A percentile compares a stretch with the other conserved stretches of the same genome.
Conservation (phyloP, 148 eudicot genomes). For the Drosera capensis region DNA sequence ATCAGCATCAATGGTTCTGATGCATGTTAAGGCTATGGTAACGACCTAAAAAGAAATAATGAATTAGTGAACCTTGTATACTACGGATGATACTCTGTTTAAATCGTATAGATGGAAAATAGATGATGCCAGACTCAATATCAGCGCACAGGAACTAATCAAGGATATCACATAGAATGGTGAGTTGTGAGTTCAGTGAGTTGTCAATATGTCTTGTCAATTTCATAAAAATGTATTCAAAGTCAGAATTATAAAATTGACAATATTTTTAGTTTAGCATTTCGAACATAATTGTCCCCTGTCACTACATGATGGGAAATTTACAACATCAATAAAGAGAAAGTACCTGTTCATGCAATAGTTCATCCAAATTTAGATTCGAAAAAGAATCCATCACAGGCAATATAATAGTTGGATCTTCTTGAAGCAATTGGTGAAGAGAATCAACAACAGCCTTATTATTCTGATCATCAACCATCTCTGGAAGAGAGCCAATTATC, state of each 20-base stretch:
- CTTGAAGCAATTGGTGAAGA: slow-evolving; percentile 42
- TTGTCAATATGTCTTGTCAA: no score
- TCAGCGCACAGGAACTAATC: not conserved
- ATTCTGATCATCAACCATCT: slow-evolving; percentile 36
- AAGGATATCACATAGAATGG: no score
- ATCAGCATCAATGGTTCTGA: slow-evolving; percentile 40
- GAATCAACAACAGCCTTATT: slow-evolving; percentile 23
- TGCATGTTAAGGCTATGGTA: slow-evolving; percentile 41
- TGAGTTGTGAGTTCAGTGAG: no score
- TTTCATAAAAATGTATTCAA: no score
- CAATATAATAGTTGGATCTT: slow-evolving; percentile 34
- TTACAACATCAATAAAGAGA: not conserved
- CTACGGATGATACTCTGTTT: not conserved
- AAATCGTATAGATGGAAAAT: no score
- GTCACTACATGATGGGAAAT: not conserved
- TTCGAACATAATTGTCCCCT: no score
- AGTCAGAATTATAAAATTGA: no score
- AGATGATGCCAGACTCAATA: no score
- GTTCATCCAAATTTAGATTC: slow-evolving; percentile 38
- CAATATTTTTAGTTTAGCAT: no score
- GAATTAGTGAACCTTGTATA: not conserved
- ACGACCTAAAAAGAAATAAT: slow-evolving; percentile 23
- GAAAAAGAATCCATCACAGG: slow-evolving; percentile 41
- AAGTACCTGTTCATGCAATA: slow-evolving; percentile 37
- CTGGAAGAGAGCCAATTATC: slow-evolving; percentile 45